phyloP scores from a whole-genome alignment of 78 protist species.

The Pelomyxa schiedti region DNA sequence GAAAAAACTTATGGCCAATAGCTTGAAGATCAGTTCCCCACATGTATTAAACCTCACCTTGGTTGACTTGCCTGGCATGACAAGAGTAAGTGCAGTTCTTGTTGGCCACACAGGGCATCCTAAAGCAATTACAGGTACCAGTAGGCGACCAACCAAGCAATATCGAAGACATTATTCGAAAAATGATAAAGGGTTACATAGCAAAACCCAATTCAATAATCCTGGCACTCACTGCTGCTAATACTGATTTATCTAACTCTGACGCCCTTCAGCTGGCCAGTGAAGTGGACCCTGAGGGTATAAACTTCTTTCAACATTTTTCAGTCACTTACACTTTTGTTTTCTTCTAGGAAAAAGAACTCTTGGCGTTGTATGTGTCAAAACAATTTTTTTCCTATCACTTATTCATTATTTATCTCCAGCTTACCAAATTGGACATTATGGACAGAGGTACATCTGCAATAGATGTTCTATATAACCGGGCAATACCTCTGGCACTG shows the following conservation, averaged over 20 bases:
- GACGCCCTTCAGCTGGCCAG: conserved; percentile 75
- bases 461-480: conserved; percentile 70
- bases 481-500: conserved; percentile 50
- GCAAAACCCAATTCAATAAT: conserved; percentile 76
- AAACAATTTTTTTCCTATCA: no score
- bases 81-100: conserved; percentile 52
- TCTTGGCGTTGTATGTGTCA: no score
- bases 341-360: no score
- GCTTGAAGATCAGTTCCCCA: conserved; percentile 80
- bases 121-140: no score
- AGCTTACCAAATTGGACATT: conserved; percentile 90
- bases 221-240: conserved; percentile 94
- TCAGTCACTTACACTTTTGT: no score
- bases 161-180: conserved; percentile 65
- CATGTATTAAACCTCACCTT: conserved; percentile 82
- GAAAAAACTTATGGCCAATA: conserved; percentile 78
- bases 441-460: conserved; percentile 94
- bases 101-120: no score
- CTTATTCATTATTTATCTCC: no score
- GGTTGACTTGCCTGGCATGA: conserved; percentile 92
- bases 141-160: conserved; percentile 89
- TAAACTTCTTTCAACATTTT: no score
- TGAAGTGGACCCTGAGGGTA: conserved; percentile 55
- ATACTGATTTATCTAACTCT: conserved; percentile 86
- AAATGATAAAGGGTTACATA: conserved; percentile 70